Evolutionary conservation across 345 rosid genomes (phyloP), one percentile per base, ranked within the genome.

Genomic region (Brassica incana): DNA sequence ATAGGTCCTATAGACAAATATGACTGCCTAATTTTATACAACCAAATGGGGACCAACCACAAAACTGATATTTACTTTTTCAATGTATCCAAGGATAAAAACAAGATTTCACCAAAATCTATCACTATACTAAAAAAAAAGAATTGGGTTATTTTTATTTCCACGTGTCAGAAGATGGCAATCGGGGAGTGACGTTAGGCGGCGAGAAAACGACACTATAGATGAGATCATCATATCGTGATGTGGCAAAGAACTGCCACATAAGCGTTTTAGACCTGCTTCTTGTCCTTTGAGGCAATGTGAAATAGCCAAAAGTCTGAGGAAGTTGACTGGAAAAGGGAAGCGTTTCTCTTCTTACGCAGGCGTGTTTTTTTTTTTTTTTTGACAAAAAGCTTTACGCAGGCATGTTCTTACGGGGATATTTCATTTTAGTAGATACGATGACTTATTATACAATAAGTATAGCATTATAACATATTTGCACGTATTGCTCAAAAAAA

Each of bases 41-140:
- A 78, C 73, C 65, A 1, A 50, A 52, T 52, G 58, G 73, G 82
- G 61, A 79, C 78, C 78, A 74, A 74, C 65, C 29, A 50, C 65
- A 79, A 74, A 68, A 62, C 56, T 43, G 14, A 16, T 45, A 58
- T 18, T 66, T 59, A 11, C 15, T 16, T 32, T 45, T 30, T 52
- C 18, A 66, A 58, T 72, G 7, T 15, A 63, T 33, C 5, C 3
- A 27, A 1, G 25, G 45, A 14, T 30, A 64, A 33, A 70, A 64
- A 75, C 76, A 75, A 75, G 79, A 80, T 75, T 75, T 70, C 20
- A 75, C 35, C 38, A 60, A 75, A 72, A 80, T 75, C 79, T 63
- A 74, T 80, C 75, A 30, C 64, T 56, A 69, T 33, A 2, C 2
- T 32, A 6, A 59, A 67, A 32, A 32, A 67, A 82, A 38, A 15